phyloP scores from a whole-genome alignment of 371 early-diverging fungal genomes.

The Lichtheimia hyalospora region DNA sequence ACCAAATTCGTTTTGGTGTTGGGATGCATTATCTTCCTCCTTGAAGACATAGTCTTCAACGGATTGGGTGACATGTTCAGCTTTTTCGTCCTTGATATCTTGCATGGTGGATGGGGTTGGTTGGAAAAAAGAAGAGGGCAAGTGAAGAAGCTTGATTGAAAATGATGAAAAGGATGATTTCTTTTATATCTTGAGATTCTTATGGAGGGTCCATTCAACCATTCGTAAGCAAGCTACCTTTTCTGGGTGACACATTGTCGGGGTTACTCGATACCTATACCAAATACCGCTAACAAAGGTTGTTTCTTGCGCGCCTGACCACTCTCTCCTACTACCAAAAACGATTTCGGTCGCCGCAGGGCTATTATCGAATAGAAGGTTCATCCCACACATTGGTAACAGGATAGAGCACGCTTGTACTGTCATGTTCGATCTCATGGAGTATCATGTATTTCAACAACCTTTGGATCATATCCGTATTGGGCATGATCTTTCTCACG shows the following conservation, averaged over 20 bases:
- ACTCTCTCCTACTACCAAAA: neutral
- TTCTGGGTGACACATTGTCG: no score
- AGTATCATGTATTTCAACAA: no score
- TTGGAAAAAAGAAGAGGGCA: neutral
- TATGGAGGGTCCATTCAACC: no score
- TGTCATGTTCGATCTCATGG: no score
- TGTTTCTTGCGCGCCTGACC: constrained; percentile 4
- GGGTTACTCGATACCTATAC: neutral
- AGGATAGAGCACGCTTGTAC: no score
- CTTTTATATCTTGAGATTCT: no score
- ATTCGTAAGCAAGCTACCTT: no score
- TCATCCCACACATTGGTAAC: no score
- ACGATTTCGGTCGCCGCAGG: no score
- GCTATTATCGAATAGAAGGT: no score
- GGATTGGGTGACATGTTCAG: constrained; percentile 33
- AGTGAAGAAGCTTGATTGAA: neutral
- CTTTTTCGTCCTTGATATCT: constrained; percentile 9
- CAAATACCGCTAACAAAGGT: neutral
- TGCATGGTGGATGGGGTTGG: neutral
- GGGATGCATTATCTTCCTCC: constrained; percentile 9
- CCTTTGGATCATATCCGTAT: no score
- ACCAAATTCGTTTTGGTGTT: constrained; percentile 23
- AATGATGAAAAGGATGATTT: neutral
- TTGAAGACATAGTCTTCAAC: constrained; percentile 29
- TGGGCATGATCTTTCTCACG: neutral